These are phyloP conservation scores for Fagopyrum tataricum DNA, from an alignment of 148 eudicot genomes.

Conservation along the genomic window DNA sequence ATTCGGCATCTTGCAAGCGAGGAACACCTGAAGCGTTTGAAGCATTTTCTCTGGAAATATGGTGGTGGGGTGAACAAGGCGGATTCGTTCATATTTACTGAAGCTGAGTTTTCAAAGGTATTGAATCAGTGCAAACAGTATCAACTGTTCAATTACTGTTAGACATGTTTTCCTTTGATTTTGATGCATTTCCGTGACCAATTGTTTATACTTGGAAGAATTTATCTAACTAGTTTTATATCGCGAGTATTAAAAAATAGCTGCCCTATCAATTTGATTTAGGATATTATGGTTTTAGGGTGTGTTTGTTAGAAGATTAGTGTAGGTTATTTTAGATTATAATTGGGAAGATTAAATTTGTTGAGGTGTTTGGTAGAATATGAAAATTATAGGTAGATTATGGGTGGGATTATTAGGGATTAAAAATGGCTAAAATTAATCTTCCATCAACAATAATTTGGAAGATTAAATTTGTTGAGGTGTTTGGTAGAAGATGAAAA, in stretches of 20 bases:
- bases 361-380: too few species aligned
- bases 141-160: background rate
- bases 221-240: background rate
- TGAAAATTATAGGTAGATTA: too few species aligned
- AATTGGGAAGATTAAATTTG: too few species aligned
- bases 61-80: slow-evolving; percentile 66
- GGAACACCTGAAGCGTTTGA: slow-evolving; percentile 73
- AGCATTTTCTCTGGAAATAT: slow-evolving; percentile 80
- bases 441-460: too few species aligned
- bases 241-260: background rate
- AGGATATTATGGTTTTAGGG: background rate
- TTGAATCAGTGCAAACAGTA: background rate
- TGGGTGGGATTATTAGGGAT: too few species aligned
- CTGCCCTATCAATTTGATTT: background rate
- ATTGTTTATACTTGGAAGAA: background rate
- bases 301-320: too few species aligned
- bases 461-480: too few species aligned
- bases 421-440: too few species aligned
- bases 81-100: slow-evolving; percentile 53
- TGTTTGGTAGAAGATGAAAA: too few species aligned
- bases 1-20: slow-evolving; percentile 66
- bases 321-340: too few species aligned
- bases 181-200: background rate
- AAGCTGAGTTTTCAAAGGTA: slow-evolving; percentile 66
- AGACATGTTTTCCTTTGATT: background rate